Percentiles rank a stretch among this genome's conserved stretches.
Conservation (phyloP, 2,329 filamentous ascomycete genomes). For the Tolypocladium sp. region DNA sequence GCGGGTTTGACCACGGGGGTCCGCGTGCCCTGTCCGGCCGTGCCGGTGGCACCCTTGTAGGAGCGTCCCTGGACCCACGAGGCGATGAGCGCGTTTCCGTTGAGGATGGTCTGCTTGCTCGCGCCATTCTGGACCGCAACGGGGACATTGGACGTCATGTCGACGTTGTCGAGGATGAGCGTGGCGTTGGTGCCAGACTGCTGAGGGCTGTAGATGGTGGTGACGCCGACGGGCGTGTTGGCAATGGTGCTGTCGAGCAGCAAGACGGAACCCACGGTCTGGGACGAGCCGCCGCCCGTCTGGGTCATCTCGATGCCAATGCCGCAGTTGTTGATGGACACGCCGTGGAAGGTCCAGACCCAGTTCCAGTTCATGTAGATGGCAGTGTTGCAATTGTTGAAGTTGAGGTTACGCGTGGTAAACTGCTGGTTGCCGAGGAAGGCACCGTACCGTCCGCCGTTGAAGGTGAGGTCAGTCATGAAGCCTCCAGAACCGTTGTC, state of each 20-base stretch:
- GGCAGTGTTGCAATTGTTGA: conserved; percentile 74
- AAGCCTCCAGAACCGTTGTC: conserved; percentile 80
- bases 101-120: conserved; percentile 25
- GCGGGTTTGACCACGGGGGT: conserved; percentile 52
- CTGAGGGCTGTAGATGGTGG: not conserved
- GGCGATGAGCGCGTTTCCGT: conserved; percentile 57
- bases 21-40: conserved; percentile 51
- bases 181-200: conserved; percentile 1
- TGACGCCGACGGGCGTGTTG: conserved; percentile 59
- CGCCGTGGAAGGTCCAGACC: conserved; percentile 71
- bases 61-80: conserved; percentile 75
- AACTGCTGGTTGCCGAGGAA: conserved; percentile 85
- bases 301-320: conserved; percentile 69
- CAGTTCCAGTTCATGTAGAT: conserved; percentile 92
- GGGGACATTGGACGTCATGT: conserved; percentile 60
- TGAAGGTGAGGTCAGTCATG: conserved; percentile 76
- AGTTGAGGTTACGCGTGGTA: conserved; percentile 72
- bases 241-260: conserved; percentile 72
- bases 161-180: conserved; percentile 72
- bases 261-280: conserved; percentile 79
- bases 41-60: conserved; percentile 44
- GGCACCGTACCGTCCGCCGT: conserved; percentile 68
- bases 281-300: conserved; percentile 40
- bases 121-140: conserved; percentile 52
- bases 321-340: conserved; percentile 65